Percentiles rank a stretch among this genome's conserved stretches.
These are phyloP conservation scores for Penicillium manginii DNA, from an alignment of 495 filamentous ascomycete species.

Conservation along the genomic window DNA sequence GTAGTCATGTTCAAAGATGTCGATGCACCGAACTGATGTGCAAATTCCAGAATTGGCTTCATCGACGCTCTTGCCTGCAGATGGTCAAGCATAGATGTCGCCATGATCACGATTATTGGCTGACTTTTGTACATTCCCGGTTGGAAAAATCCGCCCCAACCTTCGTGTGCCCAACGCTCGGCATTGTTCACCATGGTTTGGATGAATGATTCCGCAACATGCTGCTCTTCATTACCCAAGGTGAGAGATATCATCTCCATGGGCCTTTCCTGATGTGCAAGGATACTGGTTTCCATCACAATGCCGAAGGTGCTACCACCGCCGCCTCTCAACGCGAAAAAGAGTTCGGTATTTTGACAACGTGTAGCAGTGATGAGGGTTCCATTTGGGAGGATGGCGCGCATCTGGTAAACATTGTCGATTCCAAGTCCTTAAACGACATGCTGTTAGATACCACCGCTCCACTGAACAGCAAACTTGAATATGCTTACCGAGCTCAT, in stretches of 20 bases:
- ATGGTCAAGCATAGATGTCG: too few species aligned
- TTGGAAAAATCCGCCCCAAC: conserved; percentile 44
- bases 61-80: too few species aligned
- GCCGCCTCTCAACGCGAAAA: conserved; percentile 58
- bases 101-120: too few species aligned
- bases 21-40: too few species aligned
- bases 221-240: conserved; percentile 13
- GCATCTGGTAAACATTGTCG: conserved; percentile 50
- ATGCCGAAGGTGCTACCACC: conserved; percentile 60
- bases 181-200: conserved; percentile 45
- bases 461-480: too few species aligned
- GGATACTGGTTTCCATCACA: conserved; percentile 42
- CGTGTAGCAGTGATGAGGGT: conserved; percentile 43
- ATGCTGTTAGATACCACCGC: too few species aligned
- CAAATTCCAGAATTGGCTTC: too few species aligned
- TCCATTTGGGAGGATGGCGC: conserved; percentile 51
- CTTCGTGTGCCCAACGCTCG: conserved; percentile 45
- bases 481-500: too few species aligned
- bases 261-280: conserved; percentile 34
- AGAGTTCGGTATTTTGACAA: conserved; percentile 50
- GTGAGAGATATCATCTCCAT: conserved; percentile 38
- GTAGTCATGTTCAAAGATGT: too few species aligned
- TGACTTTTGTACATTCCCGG: too few species aligned
- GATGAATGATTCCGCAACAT: conserved; percentile 30
- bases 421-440: conserved; percentile 50